Conservation (phyloP, 495 filamentous ascomycete species). For the Copromyces sp. region DNA sequence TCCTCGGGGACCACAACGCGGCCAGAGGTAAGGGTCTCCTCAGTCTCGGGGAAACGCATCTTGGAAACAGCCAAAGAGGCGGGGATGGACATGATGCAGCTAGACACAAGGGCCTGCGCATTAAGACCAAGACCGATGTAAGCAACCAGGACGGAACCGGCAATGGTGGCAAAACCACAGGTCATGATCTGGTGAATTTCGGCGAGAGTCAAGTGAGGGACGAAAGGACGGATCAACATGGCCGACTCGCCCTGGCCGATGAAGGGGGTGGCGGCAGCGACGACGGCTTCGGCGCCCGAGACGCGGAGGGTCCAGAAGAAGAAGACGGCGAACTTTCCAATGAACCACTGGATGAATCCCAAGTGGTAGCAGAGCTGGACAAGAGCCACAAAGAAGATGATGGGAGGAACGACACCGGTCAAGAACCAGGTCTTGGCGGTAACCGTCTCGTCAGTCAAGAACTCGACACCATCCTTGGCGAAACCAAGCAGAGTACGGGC, state of each 20-base stretch:
- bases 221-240: conserved; percentile 82
- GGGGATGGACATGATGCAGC: conserved; percentile 87
- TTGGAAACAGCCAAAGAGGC: conserved; percentile 80
- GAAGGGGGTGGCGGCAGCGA: conserved; percentile 88
- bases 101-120: conserved; percentile 78
- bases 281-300: conserved; percentile 89
- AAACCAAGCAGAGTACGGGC: conserved; percentile 63
- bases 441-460: conserved; percentile 51
- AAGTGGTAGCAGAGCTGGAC: conserved; percentile 74
- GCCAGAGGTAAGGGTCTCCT: conserved; percentile 74
- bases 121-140: conserved; percentile 75
- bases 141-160: conserved; percentile 67
- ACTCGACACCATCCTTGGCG: conserved; percentile 56
- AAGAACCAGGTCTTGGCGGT: conserved; percentile 52
- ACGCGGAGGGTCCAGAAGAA: conserved; percentile 86
- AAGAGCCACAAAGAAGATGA: conserved; percentile 87
- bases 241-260: conserved; percentile 90
- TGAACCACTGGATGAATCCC: conserved; percentile 76
- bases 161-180: conserved; percentile 54
- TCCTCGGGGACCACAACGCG: conserved; percentile 68
- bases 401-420: conserved; percentile 61
- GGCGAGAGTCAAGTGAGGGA: conserved; percentile 68
- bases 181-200: conserved; percentile 90
- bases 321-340: conserved; percentile 73
- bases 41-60: conserved; percentile 77